Percentiles rank a stretch among this genome's conserved stretches.
These are phyloP conservation scores for Backusella tuberculispora DNA, from an alignment of 192 early-diverging fungal species.

Conservation along the genomic window DNA sequence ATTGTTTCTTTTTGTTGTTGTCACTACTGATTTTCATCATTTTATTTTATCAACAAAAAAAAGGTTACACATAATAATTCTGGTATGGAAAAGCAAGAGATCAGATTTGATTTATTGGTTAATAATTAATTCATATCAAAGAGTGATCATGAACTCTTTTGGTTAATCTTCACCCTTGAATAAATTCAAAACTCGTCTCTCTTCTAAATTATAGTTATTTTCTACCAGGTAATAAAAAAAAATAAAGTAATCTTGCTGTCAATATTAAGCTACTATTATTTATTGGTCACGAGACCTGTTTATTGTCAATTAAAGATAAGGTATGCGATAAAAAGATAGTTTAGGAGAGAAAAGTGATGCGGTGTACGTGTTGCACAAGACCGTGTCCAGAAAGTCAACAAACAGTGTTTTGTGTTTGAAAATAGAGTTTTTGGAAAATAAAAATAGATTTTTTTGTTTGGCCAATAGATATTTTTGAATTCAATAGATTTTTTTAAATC, in stretches of 20 bases:
- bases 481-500: neutral
- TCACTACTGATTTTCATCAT: neutral
- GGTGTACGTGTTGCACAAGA: too few species aligned
- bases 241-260: too few species aligned
- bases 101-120: slow-evolving; percentile 14
- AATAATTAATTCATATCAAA: neutral
- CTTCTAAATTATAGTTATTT: neutral
- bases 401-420: neutral
- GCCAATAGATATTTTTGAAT: neutral
- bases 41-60: neutral
- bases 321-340: too few species aligned
- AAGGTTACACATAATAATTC: neutral
- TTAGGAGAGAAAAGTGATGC: too few species aligned
- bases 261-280: too few species aligned
- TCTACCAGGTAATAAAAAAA: neutral
- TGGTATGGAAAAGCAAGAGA: neutral
- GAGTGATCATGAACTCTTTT: neutral
- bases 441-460: neutral
- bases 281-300: too few species aligned
- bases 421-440: neutral
- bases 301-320: too few species aligned
- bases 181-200: neutral
- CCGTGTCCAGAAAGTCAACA: too few species aligned
- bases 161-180: neutral
- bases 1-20: neutral